phyloP scores from a whole-genome alignment of 2,329 filamentous ascomycete genomes.

The Leptodontidium sp. region DNA sequence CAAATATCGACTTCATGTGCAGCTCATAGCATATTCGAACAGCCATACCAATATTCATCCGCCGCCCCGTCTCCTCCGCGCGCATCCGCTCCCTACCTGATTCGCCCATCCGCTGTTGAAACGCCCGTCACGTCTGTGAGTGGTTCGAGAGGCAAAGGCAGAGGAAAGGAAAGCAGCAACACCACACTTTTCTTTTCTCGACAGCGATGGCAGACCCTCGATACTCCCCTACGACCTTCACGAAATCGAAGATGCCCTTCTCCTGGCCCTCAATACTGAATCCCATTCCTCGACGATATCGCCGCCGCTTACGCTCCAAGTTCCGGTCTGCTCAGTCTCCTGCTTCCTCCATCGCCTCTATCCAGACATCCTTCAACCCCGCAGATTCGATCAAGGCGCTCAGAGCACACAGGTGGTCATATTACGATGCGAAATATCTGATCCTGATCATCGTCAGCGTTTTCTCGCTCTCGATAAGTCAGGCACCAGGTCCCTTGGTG shows the following conservation, averaged over 20 bases:
- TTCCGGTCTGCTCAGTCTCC: slow-evolving; percentile 72
- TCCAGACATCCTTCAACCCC: slow-evolving; percentile 85
- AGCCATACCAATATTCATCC: slow-evolving; percentile 33
- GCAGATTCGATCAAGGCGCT: slow-evolving; percentile 79
- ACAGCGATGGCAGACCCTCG: slow-evolving; percentile 17
- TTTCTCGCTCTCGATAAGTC: slow-evolving; percentile 85
- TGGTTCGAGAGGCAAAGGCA: slow-evolving; percentile 13
- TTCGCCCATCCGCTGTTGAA: slow-evolving; percentile 19
- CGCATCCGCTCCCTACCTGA: slow-evolving; percentile 23
- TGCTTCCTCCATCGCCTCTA: slow-evolving; percentile 74
- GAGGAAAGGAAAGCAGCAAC: slow-evolving; percentile 10
- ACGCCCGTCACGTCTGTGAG: slow-evolving; percentile 13
- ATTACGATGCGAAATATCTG: slow-evolving; percentile 86
- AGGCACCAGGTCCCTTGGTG: slow-evolving; percentile 76
- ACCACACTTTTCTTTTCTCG: background rate
- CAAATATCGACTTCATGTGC: slow-evolving; percentile 43
- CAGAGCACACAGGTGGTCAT: slow-evolving; percentile 79
- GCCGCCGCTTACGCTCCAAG: slow-evolving; percentile 73
- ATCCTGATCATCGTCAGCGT: slow-evolving; percentile 77
- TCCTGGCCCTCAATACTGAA: slow-evolving; percentile 56
- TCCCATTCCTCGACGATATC: slow-evolving; percentile 69
- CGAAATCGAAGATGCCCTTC: slow-evolving; percentile 50
- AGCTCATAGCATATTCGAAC: slow-evolving; percentile 41
- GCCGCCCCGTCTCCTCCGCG: slow-evolving; percentile 24
- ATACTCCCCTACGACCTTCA: slow-evolving; percentile 40